Conservation (phyloP, 2,329 filamentous ascomycete genomes). For the Aspergillus fructus region DNA sequence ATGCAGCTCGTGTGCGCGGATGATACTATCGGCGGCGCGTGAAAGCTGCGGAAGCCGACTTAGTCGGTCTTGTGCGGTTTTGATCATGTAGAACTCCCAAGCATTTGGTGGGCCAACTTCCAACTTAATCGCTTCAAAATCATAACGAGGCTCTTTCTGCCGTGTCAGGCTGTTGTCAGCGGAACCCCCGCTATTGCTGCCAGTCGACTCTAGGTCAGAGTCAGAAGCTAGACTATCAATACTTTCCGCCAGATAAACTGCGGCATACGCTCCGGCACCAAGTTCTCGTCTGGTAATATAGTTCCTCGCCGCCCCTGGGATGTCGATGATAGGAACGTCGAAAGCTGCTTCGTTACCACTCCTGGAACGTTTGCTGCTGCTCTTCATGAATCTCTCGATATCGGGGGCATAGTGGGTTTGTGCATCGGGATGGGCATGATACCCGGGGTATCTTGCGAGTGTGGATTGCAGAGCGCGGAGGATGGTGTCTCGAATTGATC, state of each 20-base stretch:
- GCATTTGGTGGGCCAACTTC: slow-evolving; percentile 76
- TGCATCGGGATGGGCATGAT: slow-evolving; percentile 68
- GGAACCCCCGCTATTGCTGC: slow-evolving; percentile 53
- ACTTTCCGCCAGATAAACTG: slow-evolving; percentile 85
- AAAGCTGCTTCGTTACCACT: slow-evolving; percentile 59
- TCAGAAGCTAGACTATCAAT: slow-evolving; percentile 52
- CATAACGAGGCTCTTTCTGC: slow-evolving; percentile 45
- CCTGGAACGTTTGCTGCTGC: slow-evolving; percentile 53
- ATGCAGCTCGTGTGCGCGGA: slow-evolving; percentile 85
- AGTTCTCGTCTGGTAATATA: slow-evolving; percentile 84
- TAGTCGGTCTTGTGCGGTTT: slow-evolving; percentile 73
- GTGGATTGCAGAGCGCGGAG: slow-evolving; percentile 71
- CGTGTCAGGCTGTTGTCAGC: slow-evolving; percentile 38
- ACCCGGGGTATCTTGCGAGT: slow-evolving; percentile 73
- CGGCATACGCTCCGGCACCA: slow-evolving; percentile 90
- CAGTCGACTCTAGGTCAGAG: slow-evolving; percentile 33
- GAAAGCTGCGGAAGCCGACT: slow-evolving; percentile 56
- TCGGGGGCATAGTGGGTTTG: slow-evolving; percentile 68
- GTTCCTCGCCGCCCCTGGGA: slow-evolving; percentile 62
- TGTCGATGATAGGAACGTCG: slow-evolving; percentile 64
- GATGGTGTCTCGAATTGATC: slow-evolving; percentile 71
- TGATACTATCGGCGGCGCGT: slow-evolving; percentile 73
- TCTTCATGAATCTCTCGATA: slow-evolving; percentile 79
- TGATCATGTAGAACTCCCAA: slow-evolving; percentile 98
- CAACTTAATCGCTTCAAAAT: slow-evolving; percentile 88